Base-by-base conservation (phyloP, 805 yeast species). In the Scheffersomyces stipitis region DNA sequence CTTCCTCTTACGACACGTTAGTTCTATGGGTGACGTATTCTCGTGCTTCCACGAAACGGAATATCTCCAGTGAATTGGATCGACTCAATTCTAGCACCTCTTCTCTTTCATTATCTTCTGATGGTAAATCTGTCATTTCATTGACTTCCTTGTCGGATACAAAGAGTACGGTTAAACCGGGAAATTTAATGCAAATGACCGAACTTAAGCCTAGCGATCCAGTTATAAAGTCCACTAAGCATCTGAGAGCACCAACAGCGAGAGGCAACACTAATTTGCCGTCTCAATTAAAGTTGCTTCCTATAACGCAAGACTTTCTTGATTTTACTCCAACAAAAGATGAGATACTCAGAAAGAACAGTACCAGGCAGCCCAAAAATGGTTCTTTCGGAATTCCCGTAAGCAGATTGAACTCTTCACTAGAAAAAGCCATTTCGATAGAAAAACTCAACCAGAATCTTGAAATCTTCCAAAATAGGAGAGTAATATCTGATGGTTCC, bases 1-100 rank as follows among this genome's bases (percentile, higher is more conserved):
- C 86, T 3, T 68, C 86, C 20, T 73, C 77, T 15, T 52, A 66
- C 10, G 80, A 76, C 14, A 69, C 80, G 5, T 73, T 75, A 35
- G 80, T 86, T 3, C 60, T 90, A 15, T 91, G 97, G 97, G 74
- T 91, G 8, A 87, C 96, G 0, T 89, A 86, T 55, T 82, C 91
- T 1, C 78, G 91, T 49, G 59, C 43, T 34, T 43, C 55, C 37
- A 50, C 41, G 43, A 42, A 48, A 40, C 36, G 43, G 17, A 51
- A 46, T 35, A 45, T 60, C 15, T 34, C 57, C 8, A 51, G 49
- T 16, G 63, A 60, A 26, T 42, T 63, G 26, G 51, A 51, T 31
- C 56, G 54, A 30, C 41, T 60, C 33, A 49, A 48, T 18, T 34
- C 52, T 7, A 46, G 48, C n/a, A 35, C 53, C 4, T 36, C 51